Conservation (phyloP, 2,329 filamentous ascomycete genomes). For the Lachnellula occidentalis region DNA sequence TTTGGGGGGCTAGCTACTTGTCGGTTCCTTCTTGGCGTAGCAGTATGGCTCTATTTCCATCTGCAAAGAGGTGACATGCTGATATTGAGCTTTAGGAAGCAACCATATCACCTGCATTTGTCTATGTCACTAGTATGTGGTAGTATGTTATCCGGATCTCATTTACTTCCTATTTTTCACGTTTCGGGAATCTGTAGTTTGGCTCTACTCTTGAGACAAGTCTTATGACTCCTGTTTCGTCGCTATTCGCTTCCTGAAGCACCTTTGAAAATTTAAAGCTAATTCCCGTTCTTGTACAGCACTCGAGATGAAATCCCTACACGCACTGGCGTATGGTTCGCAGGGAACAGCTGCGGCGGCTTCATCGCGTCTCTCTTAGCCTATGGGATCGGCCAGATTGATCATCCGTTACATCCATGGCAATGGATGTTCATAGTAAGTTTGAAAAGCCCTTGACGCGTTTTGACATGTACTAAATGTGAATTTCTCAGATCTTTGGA, state of each 20-base stretch:
- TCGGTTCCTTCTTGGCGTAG: slow-evolving; percentile 45
- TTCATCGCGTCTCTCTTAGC: slow-evolving; percentile 47
- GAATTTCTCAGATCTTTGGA: slow-evolving; percentile 40
- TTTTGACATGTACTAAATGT: neutral
- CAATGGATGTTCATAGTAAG: slow-evolving; percentile 48
- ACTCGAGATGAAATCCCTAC: slow-evolving; percentile 51
- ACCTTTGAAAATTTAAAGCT: too few relatives aligned
- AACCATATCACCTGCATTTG: slow-evolving; percentile 48
- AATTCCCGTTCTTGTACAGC: slow-evolving; percentile 32
- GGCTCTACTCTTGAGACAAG: too few relatives aligned
- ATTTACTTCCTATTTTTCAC: slow-evolving; percentile 25
- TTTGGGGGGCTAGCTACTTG: slow-evolving; percentile 45
- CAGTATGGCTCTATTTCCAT: slow-evolving; percentile 30
- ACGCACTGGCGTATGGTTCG: slow-evolving; percentile 56
- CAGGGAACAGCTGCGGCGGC: slow-evolving; percentile 46
- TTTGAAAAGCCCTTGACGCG: neutral
- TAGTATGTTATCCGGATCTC: slow-evolving; percentile 1
- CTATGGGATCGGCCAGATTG: slow-evolving; percentile 51
- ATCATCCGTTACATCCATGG: slow-evolving; percentile 44
- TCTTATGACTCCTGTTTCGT: too few relatives aligned
- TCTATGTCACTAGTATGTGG: slow-evolving; percentile 43
- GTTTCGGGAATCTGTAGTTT: neutral
- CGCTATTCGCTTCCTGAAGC: too few relatives aligned
- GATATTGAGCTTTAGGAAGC: slow-evolving; percentile 33
- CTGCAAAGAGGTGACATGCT: neutral